Percentiles rank a stretch among this genome's conserved stretches.
Conservation (phyloP, 441 rosid species). For the Rhodomyrtus psidioides region DNA sequence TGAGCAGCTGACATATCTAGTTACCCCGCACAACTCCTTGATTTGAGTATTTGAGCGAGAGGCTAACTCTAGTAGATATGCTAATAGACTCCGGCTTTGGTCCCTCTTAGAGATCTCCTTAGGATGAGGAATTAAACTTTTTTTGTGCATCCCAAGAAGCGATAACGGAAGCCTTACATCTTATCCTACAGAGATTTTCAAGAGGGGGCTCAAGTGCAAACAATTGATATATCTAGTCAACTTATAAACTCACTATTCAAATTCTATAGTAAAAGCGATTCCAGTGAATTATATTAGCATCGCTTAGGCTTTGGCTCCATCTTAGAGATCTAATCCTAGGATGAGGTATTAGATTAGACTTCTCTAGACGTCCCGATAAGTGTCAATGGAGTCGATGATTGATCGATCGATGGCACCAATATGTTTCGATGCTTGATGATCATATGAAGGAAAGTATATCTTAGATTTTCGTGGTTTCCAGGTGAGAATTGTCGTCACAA, state of each 20-base stretch:
- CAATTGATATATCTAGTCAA: neutral
- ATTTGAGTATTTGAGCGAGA: neutral
- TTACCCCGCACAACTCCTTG: rapidly evolving
- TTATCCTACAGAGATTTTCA: neutral
- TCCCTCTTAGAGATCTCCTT: neutral
- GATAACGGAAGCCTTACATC: neutral
- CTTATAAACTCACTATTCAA: neutral
- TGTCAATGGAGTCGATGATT: neutral
- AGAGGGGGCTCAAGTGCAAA: neutral
- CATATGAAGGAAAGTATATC: neutral
- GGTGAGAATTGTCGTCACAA: neutral
- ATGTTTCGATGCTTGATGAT: neutral
- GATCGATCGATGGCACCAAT: neutral
- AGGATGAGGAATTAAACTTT: neutral
- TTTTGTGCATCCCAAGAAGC: neutral
- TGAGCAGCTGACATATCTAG: neutral
- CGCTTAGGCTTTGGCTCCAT: neutral
- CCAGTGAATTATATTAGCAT: neutral
- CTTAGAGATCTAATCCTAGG: neutral
- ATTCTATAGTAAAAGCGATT: neutral
- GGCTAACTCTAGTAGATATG: neutral
- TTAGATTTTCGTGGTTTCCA: neutral
- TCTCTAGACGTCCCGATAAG: neutral
- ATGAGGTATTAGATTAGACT: neutral
- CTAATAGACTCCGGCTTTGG: neutral